Evolutionary conservation across 2,329 filamentous ascomycete species (phyloP).

Genomic region (Colletotrichum karsti): DNA sequence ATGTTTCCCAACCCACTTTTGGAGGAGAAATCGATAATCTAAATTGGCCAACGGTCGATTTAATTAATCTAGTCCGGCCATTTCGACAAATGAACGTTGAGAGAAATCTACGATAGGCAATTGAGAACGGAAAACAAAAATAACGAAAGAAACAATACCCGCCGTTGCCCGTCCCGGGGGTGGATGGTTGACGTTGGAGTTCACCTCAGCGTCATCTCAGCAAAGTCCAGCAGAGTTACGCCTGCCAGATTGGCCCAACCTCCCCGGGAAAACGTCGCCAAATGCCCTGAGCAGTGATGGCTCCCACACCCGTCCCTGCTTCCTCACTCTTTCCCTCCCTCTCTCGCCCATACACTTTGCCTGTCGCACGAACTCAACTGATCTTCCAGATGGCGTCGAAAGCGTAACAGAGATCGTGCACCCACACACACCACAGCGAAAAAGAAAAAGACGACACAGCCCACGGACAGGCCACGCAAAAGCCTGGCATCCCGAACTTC

Average conservation of each 20-base stretch:
- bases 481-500: neutral
- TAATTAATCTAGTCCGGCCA: conserved; percentile 11
- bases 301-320: neutral
- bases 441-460: conserved; percentile 2
- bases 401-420: conserved; percentile 14
- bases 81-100: conserved; percentile 5
- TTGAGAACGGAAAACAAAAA: neutral
- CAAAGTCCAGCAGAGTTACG: neutral
- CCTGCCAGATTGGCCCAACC: neutral
- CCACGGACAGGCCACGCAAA: neutral
- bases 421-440: neutral
- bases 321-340: neutral
- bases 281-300: neutral
- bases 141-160: conserved; percentile 9
- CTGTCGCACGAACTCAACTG: conserved; percentile 21
- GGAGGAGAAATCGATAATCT: conserved; percentile 13
- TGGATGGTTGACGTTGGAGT: neutral
- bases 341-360: neutral
- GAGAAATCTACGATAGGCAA: conserved; percentile 19
- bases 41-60: conserved; percentile 4
- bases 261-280: neutral
- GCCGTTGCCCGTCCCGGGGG: conserved; percentile 10
- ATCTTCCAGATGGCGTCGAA: conserved; percentile 27
- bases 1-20: conserved; percentile 16
- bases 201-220: neutral